Percentiles rank a stretch among this genome's conserved stretches.
Evolutionary conservation across 2,329 filamentous ascomycete species (phyloP).

Genomic region (Dactylellina cionopaga): DNA sequence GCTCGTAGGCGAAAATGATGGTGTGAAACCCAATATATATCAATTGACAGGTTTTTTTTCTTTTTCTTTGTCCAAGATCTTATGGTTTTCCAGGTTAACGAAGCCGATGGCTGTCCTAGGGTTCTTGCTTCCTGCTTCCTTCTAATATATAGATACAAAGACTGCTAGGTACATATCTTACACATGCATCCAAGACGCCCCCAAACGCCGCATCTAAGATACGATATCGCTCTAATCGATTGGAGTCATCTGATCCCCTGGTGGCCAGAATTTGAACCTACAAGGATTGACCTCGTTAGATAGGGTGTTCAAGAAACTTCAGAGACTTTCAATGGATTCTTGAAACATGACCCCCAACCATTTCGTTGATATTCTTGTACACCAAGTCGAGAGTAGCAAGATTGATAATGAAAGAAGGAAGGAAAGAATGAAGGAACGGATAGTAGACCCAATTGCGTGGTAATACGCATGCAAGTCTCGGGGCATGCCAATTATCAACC

Average conservation of each 20-base stretch:
- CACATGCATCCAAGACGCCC: background rate
- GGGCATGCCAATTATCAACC: conserved; percentile 11
- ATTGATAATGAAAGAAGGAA: conserved; percentile 8
- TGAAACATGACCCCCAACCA: conserved; percentile 4
- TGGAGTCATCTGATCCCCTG: conserved; percentile 19
- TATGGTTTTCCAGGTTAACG: no score
- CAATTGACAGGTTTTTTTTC: conserved; percentile 7
- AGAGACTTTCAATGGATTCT: background rate
- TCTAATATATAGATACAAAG: conserved; percentile 26
- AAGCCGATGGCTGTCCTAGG: no score
- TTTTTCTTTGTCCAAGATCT: no score
- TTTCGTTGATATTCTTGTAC: conserved; percentile 10
- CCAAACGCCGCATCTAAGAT: background rate
- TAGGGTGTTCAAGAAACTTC: background rate
- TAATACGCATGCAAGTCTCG: background rate
- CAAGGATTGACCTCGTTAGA: background rate
- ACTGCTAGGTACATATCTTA: conserved; percentile 23
- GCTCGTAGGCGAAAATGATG: conserved; percentile 17
- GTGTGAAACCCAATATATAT: conserved; percentile 23
- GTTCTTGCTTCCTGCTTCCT: background rate
- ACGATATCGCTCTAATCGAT: conserved; percentile 3
- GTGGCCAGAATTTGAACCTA: background rate
- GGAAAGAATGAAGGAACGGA: background rate
- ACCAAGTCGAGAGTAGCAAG: background rate
- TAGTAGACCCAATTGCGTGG: background rate